Base-by-base conservation (phyloP, 106 monocot species). In the Acanthochlamys bracteata region DNA sequence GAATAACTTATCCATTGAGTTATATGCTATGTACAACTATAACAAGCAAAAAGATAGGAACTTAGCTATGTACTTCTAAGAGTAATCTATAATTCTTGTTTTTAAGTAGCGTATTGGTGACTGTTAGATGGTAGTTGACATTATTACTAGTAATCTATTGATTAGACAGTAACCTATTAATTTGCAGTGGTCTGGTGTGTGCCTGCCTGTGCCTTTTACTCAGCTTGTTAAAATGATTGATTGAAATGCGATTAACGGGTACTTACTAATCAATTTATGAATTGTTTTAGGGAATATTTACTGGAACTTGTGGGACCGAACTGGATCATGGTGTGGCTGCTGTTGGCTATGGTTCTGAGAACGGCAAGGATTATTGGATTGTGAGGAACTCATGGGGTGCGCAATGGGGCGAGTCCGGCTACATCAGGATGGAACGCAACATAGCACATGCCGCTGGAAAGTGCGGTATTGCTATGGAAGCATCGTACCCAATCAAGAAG, bases 301-400 rank as follows among this genome's bases (percentile, higher is more conserved):
- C 67, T 22, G 93, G 89, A 60, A 24, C 0, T 1, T 93, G 93
- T 42, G 89, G 89, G 8, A 82, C 68, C 21, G 16, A 42, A 2
- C 60, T 85, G 2, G 93, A 93, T 42, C 93, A 93, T 55, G 93
- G 84, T 40, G 89, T 93, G 4, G 66, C 67, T 0, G 84, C 75
- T 0, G 89, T 93, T 1, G 93, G 93, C n/a, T 93, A 93, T 24
- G 93, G 93, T 43, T 64, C 76, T 3, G 85, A 83, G 66, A 66
- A 85, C 7, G 89, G 89, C 20, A 81, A 71, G 65, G 89, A 85
- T 55, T 93, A 89, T 68, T 93, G 93, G 93, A 79, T 93, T 24
- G 84, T 93, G 0, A 85, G 64, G 53, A 93, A 93, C 74, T 89
- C 89, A 1, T 93, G 93, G 93, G 88, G 85, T 40, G 16, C 1